A percentile compares a stretch with the other conserved stretches of the same genome.
These are phyloP conservation scores for Macadamia tetraphylla DNA, from an alignment of 164 flowering plant species.

Conservation along the genomic window DNA sequence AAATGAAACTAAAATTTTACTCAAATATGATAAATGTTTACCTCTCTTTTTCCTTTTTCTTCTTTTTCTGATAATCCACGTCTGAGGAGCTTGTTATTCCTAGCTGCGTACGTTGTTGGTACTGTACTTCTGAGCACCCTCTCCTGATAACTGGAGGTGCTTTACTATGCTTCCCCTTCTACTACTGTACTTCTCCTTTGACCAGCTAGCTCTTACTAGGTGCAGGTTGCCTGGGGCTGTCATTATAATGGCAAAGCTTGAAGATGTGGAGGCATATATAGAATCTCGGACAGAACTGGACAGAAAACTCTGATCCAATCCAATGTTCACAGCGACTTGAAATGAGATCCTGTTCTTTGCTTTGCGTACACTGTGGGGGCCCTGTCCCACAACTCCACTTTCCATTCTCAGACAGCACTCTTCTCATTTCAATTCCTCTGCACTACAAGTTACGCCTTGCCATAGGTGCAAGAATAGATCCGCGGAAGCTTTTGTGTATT, in stretches of 20 bases:
- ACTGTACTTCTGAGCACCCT: constrained; percentile 10
- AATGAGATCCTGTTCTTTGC: constrained; percentile 51
- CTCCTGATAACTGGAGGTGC: background rate
- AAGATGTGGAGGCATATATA: too few relatives aligned
- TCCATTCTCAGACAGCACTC: constrained; percentile 36
- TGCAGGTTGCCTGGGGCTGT: constrained; percentile 17
- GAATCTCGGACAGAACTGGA: constrained; percentile 50
- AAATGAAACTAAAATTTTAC: constrained; percentile 2
- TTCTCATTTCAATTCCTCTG: constrained; percentile 20
- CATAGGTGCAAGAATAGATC: constrained; percentile 68
- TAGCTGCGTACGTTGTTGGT: too few relatives aligned
- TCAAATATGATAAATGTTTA: constrained; percentile 10
- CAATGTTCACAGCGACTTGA: constrained; percentile 59
- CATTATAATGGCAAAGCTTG: too few relatives aligned
- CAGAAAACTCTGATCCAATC: constrained; percentile 35
- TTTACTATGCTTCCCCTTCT: background rate
- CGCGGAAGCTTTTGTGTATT: constrained; percentile 28
- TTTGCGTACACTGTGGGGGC: constrained; percentile 28
- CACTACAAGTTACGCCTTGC: constrained; percentile 43
- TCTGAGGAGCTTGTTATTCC: constrained; percentile 6
- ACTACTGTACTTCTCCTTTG: constrained; percentile 21
- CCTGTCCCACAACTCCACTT: constrained; percentile 22
- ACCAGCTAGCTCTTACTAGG: constrained; percentile 23
- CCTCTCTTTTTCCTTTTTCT: constrained; percentile 12
- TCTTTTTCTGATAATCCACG: constrained; percentile 1